Evolutionary conservation across 306 rosid species (phyloP), one percentile per base, ranked within the genome.

Genomic region (Amphicarpaea edgeworthii): DNA sequence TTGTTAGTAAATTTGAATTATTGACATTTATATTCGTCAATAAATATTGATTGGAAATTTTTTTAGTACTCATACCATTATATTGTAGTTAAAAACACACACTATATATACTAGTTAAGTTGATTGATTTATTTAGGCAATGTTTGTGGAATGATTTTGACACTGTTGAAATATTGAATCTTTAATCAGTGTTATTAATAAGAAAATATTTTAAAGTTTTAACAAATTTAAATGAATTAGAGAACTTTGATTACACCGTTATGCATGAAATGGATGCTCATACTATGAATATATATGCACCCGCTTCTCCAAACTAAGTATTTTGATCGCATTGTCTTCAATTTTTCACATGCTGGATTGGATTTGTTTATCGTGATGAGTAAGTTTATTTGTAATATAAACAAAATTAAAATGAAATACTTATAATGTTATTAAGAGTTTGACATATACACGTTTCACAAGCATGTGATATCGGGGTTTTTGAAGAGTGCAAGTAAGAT

Each of bases 271-370:
- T 86, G 23, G 34, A 85, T 77, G 88, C 64, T 0, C 59, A 34
- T 4, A 30, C 6, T 16, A 86, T 86, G 89, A 7, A 1, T 2
- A 10, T 23, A 3, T 2, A 10, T 23, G 3, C 89, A 76, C 54
- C 82, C 51, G 0, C 21, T 2, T 19, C 68, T 85, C 3, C 8
- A 0, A 0, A 0, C 0, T 1, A 30, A 42, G 23, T 34, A 0
- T 0, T 83, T 88, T 7, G 87, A 88, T 43, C 77, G 85, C 2
- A 24, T 85, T 1, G 63, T 85, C 17, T 87, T 81, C 70, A 88
- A 76, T 43, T 87, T 87, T 58, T 89, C 87, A 12, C 86, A 72
- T 26, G 85, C 77, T 24, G 77, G 77, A 1, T 80, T 24, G 77
- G 77, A 1, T 80, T 83, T 42, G 0, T 0, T 3, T 21, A 0